These are phyloP conservation scores for Aphanocladium album DNA, from an alignment of 2,329 filamentous ascomycete species.

Conservation along the genomic window DNA sequence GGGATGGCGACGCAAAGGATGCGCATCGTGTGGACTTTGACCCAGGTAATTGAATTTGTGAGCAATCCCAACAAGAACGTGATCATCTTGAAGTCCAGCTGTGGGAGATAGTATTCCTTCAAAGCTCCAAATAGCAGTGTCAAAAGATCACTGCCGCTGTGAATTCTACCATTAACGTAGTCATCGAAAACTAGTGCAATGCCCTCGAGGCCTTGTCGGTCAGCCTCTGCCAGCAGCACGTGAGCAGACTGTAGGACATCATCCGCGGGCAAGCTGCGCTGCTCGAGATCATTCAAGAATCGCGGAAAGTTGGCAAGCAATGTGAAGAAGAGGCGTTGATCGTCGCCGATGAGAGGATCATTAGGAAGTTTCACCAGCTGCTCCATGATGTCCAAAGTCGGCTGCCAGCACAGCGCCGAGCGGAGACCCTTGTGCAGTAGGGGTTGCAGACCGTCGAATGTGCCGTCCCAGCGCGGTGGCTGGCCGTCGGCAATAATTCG, in stretches of 20 bases:
- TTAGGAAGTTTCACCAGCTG: conserved; percentile 73
- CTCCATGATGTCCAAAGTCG: conserved; percentile 72
- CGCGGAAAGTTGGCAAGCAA: conserved; percentile 88
- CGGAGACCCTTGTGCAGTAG: conserved; percentile 88
- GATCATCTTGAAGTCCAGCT: conserved; percentile 76
- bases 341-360: conserved; percentile 74
- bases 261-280: conserved; percentile 47
- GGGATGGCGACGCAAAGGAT: conserved; percentile 81
- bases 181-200: conserved; percentile 65
- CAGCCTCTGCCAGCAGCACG: conserved; percentile 66
- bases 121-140: conserved; percentile 68
- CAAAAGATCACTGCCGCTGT: conserved; percentile 70
- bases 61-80: conserved; percentile 88
- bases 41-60: conserved; percentile 83
- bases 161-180: conserved; percentile 63
- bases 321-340: conserved; percentile 76
- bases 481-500: conserved; percentile 69
- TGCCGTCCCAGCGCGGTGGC: conserved; percentile 81
- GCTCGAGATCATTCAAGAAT: conserved; percentile 74
- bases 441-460: conserved; percentile 79
- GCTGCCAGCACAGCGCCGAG: conserved; percentile 75
- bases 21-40: conserved; percentile 89
- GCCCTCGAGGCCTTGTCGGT: conserved; percentile 61
- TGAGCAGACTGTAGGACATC: conserved; percentile 59
- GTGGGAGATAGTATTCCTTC: conserved; percentile 72